These are phyloP conservation scores for Populus hybrid DNA, from an alignment of 441 rosid species.

Conservation along the genomic window DNA sequence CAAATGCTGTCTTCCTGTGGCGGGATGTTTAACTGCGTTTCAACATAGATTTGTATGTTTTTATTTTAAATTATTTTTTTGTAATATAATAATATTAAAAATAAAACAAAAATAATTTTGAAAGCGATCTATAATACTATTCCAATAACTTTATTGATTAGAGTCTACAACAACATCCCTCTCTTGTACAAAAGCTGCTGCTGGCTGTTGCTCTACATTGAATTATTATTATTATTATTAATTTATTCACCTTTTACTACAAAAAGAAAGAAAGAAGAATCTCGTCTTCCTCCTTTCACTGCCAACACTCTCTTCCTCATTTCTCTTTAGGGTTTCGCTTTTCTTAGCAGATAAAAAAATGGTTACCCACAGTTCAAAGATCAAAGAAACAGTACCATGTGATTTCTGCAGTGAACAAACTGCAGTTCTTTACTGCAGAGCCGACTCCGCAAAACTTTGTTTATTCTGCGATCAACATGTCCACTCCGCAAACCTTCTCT, in stretches of 20 bases:
- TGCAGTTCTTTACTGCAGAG: too few relatives aligned
- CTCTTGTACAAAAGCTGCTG: background rate
- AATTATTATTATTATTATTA: too few relatives aligned
- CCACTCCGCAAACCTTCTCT: slow-evolving; percentile 55
- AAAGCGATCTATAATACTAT: too few relatives aligned
- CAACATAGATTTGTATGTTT: too few relatives aligned
- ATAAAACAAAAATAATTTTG: too few relatives aligned
- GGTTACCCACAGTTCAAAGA: slow-evolving; percentile 20
- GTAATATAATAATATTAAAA: too few relatives aligned
- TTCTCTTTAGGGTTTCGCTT: background rate
- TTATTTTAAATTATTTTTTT: too few relatives aligned
- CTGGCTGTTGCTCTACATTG: background rate
- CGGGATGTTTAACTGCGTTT: too few relatives aligned
- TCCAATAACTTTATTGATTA: background rate
- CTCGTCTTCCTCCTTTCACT: background rate
- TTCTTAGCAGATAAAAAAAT: slow-evolving; percentile 1
- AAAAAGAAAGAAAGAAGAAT: too few relatives aligned
- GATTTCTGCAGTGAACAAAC: slow-evolving; percentile 50
- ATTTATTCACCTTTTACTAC: background rate
- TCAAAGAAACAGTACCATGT: slow-evolving; percentile 30
- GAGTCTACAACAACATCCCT: background rate
- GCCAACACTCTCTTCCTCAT: background rate
- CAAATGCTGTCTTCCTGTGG: too few relatives aligned
- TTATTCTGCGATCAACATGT: slow-evolving; percentile 7
- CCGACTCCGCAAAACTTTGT: slow-evolving; percentile 55